Evolutionary conservation across 2,329 filamentous ascomycete genomes (phyloP), one percentile per base, ranked within the genome.

Genomic region (Ophiocordyceps camponoti-rufipedis): DNA sequence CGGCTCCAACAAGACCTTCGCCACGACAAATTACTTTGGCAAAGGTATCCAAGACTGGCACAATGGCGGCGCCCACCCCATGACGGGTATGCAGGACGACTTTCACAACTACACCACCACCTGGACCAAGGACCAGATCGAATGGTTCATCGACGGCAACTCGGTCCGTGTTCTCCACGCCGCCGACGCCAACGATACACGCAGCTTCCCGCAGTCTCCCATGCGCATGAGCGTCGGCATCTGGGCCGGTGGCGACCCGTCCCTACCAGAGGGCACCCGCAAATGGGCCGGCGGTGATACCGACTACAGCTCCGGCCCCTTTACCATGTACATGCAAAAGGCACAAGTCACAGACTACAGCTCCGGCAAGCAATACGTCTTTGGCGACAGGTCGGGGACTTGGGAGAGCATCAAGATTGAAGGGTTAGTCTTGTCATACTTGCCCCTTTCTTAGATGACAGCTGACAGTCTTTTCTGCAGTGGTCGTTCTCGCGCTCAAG

Each of bases 21-120:
- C 75, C 9, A 71, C 83, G 53, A 80, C 75, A 52, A 88, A 89
- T 66, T 89, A 81, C 64, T 89, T 83, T 54, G 80, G 83, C 59
- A 86, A 88, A 66, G 84, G 82, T 43, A 68, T 62, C 65, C 66
- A 76, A 62, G 59, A 82, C 67, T 57, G 68, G 62, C 69, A 75
- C 54, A 78, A 82, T 50, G 82, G 74, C 50, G 68, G 67, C 41
- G 75, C 77, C 58, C 71, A 82, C 55, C 59, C 64, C 10, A 62
- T 74, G 44, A 58, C 75, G 28, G 68, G 69, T 51, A 70, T 75
- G 40, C 74, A 74, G 55, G 64, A 67, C 43, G 73, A 75, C 45
- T 81, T 71, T 58, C 81, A 85, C 68, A 86, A 84, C 58, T 88
- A 87, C 62, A 82, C 80, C n/a, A 68, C 77, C 29, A 68, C 77